Evolutionary conservation across 495 filamentous ascomycete genomes (phyloP).

Genomic region (Penicillium goetzii): DNA sequence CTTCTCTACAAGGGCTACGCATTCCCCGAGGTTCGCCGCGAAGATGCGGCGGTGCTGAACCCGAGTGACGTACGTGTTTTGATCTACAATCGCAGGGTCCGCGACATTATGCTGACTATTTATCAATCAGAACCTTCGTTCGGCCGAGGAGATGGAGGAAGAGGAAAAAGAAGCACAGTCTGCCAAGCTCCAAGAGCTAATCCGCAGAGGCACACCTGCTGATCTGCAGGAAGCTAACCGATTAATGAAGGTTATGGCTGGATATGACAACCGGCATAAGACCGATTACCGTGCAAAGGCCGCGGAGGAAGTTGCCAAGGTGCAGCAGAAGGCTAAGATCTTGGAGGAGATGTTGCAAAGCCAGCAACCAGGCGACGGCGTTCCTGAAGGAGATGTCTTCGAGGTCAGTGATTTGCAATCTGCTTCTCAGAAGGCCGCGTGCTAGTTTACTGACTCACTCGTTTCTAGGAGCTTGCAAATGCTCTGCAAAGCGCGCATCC

Average conservation of each 20-base stretch:
- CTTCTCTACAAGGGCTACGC: constrained; percentile 95
- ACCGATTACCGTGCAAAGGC: constrained; percentile 98
- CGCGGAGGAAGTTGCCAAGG: constrained; percentile 89
- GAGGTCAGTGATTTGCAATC: constrained; percentile 56
- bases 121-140: constrained; percentile 76
- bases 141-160: constrained; percentile 98
- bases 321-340: constrained; percentile 88
- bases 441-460: not conserved
- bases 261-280: constrained; percentile 90
- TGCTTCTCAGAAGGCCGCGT: not conserved
- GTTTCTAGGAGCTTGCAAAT: constrained; percentile 76
- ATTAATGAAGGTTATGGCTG: constrained; percentile 99
- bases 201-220: constrained; percentile 85
- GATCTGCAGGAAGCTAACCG: constrained; percentile 95
- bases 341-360: constrained; percentile 91
- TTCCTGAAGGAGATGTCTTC: constrained; percentile 90
- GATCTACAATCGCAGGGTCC: not conserved
- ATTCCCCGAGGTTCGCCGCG: constrained; percentile 87
- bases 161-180: constrained; percentile 94
- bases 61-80: constrained; percentile 83
- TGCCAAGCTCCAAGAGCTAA: constrained; percentile 95
- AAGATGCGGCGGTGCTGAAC: constrained; percentile 96
- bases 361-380: constrained; percentile 77
- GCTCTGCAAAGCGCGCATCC: constrained; percentile 92
- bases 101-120: constrained; percentile 33